These are phyloP conservation scores for Trichoderma sp. DNA, from an alignment of 2,329 filamentous ascomycete genomes.

Conservation along the genomic window DNA sequence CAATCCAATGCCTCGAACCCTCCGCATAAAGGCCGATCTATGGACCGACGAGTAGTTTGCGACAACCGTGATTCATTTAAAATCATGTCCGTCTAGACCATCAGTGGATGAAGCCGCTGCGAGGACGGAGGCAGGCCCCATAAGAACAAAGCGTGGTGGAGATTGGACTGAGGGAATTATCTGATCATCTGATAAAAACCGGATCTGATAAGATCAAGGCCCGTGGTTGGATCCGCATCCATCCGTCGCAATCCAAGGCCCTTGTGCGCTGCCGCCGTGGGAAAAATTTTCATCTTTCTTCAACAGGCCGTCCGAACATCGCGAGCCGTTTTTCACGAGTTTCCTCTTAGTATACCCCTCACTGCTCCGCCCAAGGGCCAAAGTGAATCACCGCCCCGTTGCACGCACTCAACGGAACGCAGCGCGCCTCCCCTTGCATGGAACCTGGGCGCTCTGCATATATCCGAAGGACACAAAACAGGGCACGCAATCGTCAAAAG, in stretches of 20 bases:
- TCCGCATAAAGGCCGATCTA: conserved; percentile 18
- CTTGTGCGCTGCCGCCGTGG: not conserved
- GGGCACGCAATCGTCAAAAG: conserved; percentile 1
- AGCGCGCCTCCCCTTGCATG: conserved; percentile 2
- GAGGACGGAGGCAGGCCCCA: conserved; percentile 19
- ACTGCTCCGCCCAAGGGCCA: not conserved
- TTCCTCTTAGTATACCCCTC: not conserved
- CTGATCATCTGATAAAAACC: conserved; percentile 58
- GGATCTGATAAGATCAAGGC: conserved; percentile 44
- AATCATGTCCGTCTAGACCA: not conserved
- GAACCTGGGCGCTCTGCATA: not conserved
- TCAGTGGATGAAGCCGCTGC: conserved; percentile 1
- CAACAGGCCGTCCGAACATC: not conserved
- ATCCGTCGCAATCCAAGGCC: conserved; percentile 1
- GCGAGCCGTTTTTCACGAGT: not conserved
- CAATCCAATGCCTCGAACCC: not conserved
- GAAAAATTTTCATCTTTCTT: conserved; percentile 3
- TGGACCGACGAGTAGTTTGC: conserved; percentile 12
- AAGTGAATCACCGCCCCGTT: conserved; percentile 9
- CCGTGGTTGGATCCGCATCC: conserved; percentile 11
- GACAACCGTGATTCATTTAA: not conserved
- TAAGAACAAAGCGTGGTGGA: conserved; percentile 29
- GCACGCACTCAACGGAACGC: not conserved
- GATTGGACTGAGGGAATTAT: conserved; percentile 48
- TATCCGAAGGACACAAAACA: not conserved